Base-by-base conservation (phyloP, 139 green algal species). In the Tetradesmus obliquus region DNA sequence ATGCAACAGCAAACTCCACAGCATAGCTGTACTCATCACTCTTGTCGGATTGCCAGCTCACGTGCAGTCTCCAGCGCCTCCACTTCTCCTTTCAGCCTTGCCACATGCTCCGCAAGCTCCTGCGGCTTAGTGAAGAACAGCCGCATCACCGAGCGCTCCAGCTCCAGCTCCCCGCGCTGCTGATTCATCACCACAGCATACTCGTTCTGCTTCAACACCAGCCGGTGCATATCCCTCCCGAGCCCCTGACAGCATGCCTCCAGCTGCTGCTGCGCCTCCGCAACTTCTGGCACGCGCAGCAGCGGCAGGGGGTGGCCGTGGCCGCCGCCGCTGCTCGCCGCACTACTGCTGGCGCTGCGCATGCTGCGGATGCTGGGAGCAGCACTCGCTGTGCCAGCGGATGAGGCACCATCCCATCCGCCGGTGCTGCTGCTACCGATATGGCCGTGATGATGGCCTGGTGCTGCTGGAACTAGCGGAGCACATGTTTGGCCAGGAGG, bases 261-360 rank as follows among this genome's bases (percentile, higher is more conserved):
- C 66, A 90, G n/a, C 57, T 51, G 15, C 58, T 57, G 45, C 85
- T 89, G 85, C 62, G 51, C 58, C 17, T 89, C 85, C 2, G 66
- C 66, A 20, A 89, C 66, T n/a, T 89, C 85, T 13, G 62, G 85
- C 32, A 89, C 45, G 53, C 85, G 62, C 45, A 89, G 62, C 62
- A 82, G n/a, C n/a, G 85, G 62, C 85, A 62, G 13, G 13, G 62
- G 85, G 66, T 89, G 85, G 15, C 51, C 15, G 7, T n/a, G 76
- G 2, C 22, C 22, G 15, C 7, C 66, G 19, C 62, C 54, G 66
- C 85, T 62, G 85, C 85, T 89, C 6, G 62, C 17, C 5, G 62
- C 62, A 15, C 85, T 89, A 45, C 85, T 89, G 85, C 85, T 62
- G 22, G 85, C 45, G 53, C 85, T 89, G 54, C 66, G 55, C 66